These are phyloP conservation scores for Rhodotorula toruloides DNA, from an alignment of 768 basidiomycete species.

Conservation along the genomic window DNA sequence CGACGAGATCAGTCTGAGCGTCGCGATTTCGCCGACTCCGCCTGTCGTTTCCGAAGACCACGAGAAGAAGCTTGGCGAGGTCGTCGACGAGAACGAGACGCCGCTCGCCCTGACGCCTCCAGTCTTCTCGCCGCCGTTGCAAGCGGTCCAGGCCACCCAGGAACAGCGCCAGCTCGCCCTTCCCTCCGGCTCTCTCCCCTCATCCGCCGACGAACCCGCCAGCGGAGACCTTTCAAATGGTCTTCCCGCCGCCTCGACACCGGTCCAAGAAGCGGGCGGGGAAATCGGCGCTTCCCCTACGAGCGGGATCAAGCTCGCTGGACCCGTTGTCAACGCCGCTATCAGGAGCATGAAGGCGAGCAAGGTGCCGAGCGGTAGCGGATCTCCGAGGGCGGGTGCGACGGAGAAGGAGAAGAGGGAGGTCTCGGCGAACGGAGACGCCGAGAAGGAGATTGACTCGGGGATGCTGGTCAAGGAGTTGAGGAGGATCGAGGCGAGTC, in stretches of 20 bases:
- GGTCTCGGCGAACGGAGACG: background rate
- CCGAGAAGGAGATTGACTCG: too few relatives aligned
- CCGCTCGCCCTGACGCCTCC: background rate
- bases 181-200: too few relatives aligned
- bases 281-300: too few relatives aligned
- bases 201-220: slow-evolving; percentile 8
- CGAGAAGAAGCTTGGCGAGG: background rate
- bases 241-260: background rate
- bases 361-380: background rate
- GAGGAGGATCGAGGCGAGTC: slow-evolving; percentile 71
- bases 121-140: background rate
- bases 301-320: background rate
- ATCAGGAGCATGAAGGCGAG: background rate
- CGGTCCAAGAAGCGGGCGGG: too few relatives aligned
- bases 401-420: background rate
- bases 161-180: background rate
- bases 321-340: background rate
- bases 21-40: background rate
- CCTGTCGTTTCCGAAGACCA: background rate
- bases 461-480: slow-evolving; percentile 18
- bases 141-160: background rate
- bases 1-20: background rate
- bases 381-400: background rate
- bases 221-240: slow-evolving; percentile 2
- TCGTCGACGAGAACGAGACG: background rate